Conservation (phyloP, 495 filamentous ascomycete species). For the Penicillium bovifimosum region DNA sequence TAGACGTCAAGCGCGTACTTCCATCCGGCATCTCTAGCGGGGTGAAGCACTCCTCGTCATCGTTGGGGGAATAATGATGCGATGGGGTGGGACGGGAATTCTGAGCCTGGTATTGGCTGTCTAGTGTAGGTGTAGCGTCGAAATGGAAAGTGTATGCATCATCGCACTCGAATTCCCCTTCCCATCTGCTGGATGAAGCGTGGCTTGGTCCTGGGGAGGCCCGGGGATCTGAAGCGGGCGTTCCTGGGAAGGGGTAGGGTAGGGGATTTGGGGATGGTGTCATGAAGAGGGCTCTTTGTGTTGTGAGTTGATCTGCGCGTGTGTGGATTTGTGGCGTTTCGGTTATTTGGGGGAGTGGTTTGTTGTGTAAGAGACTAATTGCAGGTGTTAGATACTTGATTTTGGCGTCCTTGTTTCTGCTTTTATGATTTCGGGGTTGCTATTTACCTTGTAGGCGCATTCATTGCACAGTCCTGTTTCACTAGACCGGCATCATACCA, state of each 20-base stretch:
- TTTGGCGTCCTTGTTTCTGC: background rate
- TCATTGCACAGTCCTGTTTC: background rate
- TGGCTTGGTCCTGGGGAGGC: slow-evolving; percentile 23
- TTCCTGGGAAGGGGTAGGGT: slow-evolving; percentile 11
- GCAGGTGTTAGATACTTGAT: background rate
- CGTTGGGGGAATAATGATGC: background rate
- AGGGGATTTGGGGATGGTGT: slow-evolving; percentile 7
- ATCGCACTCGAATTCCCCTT: slow-evolving; percentile 18
- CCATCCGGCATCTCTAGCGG: slow-evolving; percentile 40
- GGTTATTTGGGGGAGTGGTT: background rate
- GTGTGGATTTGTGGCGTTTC: slow-evolving; percentile 8
- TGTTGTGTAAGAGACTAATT: background rate
- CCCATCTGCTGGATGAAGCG: slow-evolving; percentile 18
- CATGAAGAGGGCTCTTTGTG: slow-evolving; percentile 37
- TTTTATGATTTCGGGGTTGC: background rate
- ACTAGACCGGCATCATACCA: slow-evolving; percentile 14
- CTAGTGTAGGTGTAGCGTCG: background rate
- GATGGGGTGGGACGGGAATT: background rate
- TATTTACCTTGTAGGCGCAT: background rate
- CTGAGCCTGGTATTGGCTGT: background rate
- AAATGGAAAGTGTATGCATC: background rate
- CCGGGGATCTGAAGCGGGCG: slow-evolving; percentile 19
- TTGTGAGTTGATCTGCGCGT: slow-evolving; percentile 21
- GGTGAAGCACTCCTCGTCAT: slow-evolving; percentile 18
- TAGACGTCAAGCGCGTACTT: slow-evolving; percentile 27